Conservation (phyloP, 1,284 basidiomycete genomes). For the Leccinum subrobustum region DNA sequence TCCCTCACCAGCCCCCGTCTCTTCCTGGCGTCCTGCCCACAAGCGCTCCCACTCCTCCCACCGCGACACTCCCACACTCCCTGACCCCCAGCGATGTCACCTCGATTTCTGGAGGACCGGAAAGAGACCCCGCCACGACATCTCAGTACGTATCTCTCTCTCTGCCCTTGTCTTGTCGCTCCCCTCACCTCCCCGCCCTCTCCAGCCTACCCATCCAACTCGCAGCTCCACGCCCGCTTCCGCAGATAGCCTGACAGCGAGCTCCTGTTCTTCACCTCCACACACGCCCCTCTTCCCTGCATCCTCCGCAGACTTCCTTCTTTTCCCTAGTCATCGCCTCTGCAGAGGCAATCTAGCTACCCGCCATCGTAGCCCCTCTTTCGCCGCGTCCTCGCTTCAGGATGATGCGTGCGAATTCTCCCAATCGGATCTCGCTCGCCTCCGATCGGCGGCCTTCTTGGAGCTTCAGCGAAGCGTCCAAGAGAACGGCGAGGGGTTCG, state of each 20-base stretch:
- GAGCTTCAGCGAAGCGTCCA: conserved; percentile 60
- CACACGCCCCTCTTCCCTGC: conserved; percentile 44
- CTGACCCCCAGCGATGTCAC: conserved; percentile 48
- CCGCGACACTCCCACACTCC: conserved; percentile 34
- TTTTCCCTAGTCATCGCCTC: conserved; percentile 41
- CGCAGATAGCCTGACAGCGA: conserved; percentile 28
- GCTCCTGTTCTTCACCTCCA: conserved; percentile 29
- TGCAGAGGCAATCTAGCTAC: conserved; percentile 19
- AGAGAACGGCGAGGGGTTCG: conserved; percentile 62
- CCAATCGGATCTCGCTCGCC: conserved; percentile 40
- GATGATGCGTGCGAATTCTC: conserved; percentile 21
- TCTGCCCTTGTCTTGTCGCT: neutral
- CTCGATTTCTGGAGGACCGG: conserved; percentile 53
- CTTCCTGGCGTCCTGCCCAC: conserved; percentile 41
- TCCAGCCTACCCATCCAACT: conserved; percentile 21
- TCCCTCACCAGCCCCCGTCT: conserved; percentile 34
- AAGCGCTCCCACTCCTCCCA: conserved; percentile 48
- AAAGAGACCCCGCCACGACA: conserved; percentile 48
- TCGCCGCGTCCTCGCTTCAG: conserved; percentile 12
- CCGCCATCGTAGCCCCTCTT: conserved; percentile 25
- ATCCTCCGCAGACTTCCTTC: conserved; percentile 59
- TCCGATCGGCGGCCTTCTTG: conserved; percentile 61
- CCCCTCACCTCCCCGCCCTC: neutral
- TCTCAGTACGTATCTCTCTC: conserved; percentile 38
- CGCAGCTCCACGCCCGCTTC: conserved; percentile 32